A percentile compares a stretch with the other conserved stretches of the same genome.
Evolutionary conservation across 768 basidiomycete species (phyloP).

Genomic region (Auriscalpium vulgare): DNA sequence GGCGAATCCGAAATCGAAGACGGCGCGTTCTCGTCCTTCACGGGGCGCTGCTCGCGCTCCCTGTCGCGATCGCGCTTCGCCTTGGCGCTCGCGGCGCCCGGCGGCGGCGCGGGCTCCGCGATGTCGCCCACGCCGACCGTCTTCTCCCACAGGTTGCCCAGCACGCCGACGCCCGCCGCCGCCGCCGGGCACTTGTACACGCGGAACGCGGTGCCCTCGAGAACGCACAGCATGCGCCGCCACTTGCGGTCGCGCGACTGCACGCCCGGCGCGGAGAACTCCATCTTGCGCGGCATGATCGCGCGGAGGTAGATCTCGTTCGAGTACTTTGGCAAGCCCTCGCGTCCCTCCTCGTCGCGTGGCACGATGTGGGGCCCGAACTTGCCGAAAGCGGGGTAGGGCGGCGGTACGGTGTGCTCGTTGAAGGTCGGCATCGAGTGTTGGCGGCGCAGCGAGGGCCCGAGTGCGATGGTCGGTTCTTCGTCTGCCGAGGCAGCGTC

Average conservation of each 20-base stretch:
- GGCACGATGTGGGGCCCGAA: conserved; percentile 28
- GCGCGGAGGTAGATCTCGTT: conserved; percentile 78
- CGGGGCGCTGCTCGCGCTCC: conserved; percentile 8
- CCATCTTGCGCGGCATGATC: conserved; percentile 86
- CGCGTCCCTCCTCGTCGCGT: conserved; percentile 77
- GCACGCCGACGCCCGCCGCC: conserved; percentile 35
- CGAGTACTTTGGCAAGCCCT: conserved; percentile 72
- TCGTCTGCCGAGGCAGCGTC: not conserved
- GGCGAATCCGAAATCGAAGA: not conserved
- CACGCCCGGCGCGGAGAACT: conserved; percentile 78
- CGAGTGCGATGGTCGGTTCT: conserved; percentile 5
- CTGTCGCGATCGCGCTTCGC: conserved; percentile 23
- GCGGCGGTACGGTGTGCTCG: conserved; percentile 52
- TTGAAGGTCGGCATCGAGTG: conserved; percentile 67
- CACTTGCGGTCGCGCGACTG: conserved; percentile 90
- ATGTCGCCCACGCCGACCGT: conserved; percentile 68
- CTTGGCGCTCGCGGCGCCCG: conserved; percentile 19
- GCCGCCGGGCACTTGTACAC: conserved; percentile 53
- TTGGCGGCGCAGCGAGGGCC: conserved; percentile 44
- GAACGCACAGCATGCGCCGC: conserved; percentile 78
- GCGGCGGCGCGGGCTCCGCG: conserved; percentile 17
- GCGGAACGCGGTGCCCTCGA: conserved; percentile 87
- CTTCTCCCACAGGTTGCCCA: conserved; percentile 76
- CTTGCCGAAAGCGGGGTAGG: conserved; percentile 43
- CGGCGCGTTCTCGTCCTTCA: conserved; percentile 1